A percentile compares a stretch with the other conserved stretches of the same genome.
Conservation (phyloP, 768 basidiomycete species). For the Boletus edulis region DNA sequence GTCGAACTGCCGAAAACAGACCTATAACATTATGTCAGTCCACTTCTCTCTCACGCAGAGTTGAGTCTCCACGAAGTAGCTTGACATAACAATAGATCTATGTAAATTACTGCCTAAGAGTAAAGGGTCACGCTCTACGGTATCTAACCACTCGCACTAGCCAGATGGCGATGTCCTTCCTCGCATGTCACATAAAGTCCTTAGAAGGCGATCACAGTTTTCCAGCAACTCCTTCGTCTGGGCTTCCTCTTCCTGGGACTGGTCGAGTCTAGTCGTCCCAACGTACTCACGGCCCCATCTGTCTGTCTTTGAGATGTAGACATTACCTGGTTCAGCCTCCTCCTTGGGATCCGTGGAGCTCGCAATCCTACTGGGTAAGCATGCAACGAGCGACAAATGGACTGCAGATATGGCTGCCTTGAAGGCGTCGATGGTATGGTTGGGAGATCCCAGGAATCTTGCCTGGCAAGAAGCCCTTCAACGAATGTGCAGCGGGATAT, state of each 20-base stretch:
- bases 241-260: slow-evolving; percentile 49
- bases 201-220: slow-evolving; percentile 56
- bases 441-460: slow-evolving; percentile 62
- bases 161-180: slow-evolving; percentile 24
- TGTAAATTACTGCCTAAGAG: not conserved
- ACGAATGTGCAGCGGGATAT: not conserved
- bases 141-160: slow-evolving; percentile 1
- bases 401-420: slow-evolving; percentile 68
- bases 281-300: slow-evolving; percentile 56
- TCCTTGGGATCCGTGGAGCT: slow-evolving; percentile 10
- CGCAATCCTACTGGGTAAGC: slow-evolving; percentile 36
- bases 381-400: slow-evolving; percentile 61
- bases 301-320: slow-evolving; percentile 56
- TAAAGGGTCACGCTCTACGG: not conserved
- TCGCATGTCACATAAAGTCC: slow-evolving; percentile 32
- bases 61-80: not conserved
- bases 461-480: slow-evolving; percentile 41
- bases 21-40: not conserved
- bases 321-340: slow-evolving; percentile 27
- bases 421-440: slow-evolving; percentile 60
- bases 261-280: slow-evolving; percentile 44
- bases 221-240: slow-evolving; percentile 49
- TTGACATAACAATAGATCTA: slow-evolving; percentile 3
- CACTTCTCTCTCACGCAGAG: not conserved
- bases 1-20: slow-evolving; percentile 35